These are phyloP conservation scores for Beta vulgaris DNA, from an alignment of 148 eudicot genomes.

Conservation along the genomic window DNA sequence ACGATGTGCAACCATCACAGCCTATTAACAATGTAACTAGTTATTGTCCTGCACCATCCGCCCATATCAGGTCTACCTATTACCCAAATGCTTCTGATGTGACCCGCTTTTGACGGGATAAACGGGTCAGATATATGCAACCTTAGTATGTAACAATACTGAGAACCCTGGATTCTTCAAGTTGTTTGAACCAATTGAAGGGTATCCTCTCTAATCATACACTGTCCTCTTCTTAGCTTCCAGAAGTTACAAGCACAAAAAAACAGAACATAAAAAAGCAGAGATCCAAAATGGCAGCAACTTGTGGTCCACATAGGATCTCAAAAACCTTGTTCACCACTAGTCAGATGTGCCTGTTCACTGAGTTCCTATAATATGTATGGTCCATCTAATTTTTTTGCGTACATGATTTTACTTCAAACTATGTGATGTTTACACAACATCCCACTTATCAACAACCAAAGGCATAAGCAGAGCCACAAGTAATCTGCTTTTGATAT, in stretches of 20 bases:
- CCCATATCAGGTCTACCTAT: too few species aligned
- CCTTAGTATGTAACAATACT: too few species aligned
- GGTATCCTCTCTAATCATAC: neutral
- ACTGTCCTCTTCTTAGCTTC: slow-evolving; percentile 3
- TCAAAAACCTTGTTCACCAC: slow-evolving; percentile 7
- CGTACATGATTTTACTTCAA: slow-evolving; percentile 6
- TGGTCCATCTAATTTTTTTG: slow-evolving; percentile 6
- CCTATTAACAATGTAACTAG: too few species aligned
- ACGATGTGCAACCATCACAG: too few species aligned
- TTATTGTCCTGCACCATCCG: too few species aligned
- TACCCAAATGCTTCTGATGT: too few species aligned
- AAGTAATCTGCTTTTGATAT: slow-evolving; percentile 16
- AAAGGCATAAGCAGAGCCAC: slow-evolving; percentile 17
- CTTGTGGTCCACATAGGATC: slow-evolving; percentile 19
- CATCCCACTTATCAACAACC: slow-evolving; percentile 26
- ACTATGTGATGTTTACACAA: slow-evolving; percentile 3
- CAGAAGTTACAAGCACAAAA: slow-evolving; percentile 13
- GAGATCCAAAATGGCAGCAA: neutral
- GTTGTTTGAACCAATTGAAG: neutral
- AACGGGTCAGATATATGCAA: too few species aligned
- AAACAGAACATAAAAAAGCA: neutral
- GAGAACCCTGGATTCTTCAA: neutral
- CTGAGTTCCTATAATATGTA: neutral
- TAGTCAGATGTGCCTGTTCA: slow-evolving; percentile 11
- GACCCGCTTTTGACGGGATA: too few species aligned